Evolutionary conservation across 495 filamentous ascomycete species (phyloP).

Genomic region (Collariella sp.): DNA sequence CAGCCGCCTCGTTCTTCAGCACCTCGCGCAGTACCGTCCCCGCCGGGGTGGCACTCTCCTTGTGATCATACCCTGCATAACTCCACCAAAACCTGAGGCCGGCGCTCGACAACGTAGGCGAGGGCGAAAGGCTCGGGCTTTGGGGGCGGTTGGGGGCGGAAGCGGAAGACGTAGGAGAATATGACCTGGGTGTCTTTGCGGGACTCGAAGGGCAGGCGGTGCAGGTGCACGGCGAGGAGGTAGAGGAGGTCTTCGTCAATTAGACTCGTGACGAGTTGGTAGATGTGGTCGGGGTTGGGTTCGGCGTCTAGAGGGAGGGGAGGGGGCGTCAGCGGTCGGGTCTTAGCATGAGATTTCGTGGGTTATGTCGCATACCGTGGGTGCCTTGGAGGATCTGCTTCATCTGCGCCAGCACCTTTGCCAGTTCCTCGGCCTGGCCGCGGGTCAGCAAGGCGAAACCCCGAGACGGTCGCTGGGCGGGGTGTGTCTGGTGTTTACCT

Average conservation of each 20-base stretch:
- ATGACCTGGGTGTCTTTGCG: conserved; percentile 85
- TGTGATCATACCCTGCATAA: conserved; percentile 83
- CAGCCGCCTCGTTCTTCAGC: conserved; percentile 80
- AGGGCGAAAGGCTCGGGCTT: conserved; percentile 69
- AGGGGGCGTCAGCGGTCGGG: background rate
- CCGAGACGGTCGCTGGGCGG: background rate
- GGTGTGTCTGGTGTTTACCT: conserved; percentile 27
- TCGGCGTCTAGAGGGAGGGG: conserved; percentile 58
- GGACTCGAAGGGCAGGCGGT: conserved; percentile 84
- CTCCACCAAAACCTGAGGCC: conserved; percentile 79
- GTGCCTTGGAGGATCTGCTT: conserved; percentile 79
- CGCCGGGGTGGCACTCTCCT: conserved; percentile 87
- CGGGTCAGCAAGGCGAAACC: background rate
- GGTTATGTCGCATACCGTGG: conserved; percentile 52
- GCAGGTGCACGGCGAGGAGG: conserved; percentile 67
- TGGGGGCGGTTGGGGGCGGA: conserved; percentile 53
- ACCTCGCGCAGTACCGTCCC: conserved; percentile 87
- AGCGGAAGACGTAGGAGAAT: conserved; percentile 80
- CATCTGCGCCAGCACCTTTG: conserved; percentile 70
- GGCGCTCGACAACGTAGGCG: conserved; percentile 71
- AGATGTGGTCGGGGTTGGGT: conserved; percentile 75
- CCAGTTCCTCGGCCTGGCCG: conserved; percentile 45
- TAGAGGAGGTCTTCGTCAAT: conserved; percentile 84
- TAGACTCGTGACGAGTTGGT: conserved; percentile 66
- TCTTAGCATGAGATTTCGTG: no score